Evolutionary conservation across 768 basidiomycete species (phyloP).

Genomic region (Plicaturopsis crispa): DNA sequence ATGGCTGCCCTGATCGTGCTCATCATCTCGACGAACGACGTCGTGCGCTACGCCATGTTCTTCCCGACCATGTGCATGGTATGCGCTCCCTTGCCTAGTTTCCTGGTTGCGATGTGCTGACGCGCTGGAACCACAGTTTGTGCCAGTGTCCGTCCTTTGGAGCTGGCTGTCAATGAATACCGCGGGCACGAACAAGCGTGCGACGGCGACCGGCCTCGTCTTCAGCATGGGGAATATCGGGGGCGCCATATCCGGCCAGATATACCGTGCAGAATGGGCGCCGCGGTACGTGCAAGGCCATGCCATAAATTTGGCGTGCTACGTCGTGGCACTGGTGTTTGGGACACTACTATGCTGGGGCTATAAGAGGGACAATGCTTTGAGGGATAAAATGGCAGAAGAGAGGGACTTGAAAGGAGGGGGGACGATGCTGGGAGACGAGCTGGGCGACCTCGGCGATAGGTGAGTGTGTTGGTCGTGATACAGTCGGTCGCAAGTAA

Average conservation of each 20-base stretch:
- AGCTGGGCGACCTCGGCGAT: too few species aligned
- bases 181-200: conserved; percentile 14
- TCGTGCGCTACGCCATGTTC: conserved; percentile 24
- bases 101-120: background rate
- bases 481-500: too few species aligned
- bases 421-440: too few species aligned
- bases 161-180: conserved; percentile 8
- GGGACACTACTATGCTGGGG: too few species aligned
- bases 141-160: background rate
- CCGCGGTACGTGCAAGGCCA: conserved; percentile 26
- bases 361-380: too few species aligned
- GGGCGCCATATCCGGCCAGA: conserved; percentile 11
- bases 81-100: conserved; percentile 6
- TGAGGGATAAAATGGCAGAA: too few species aligned
- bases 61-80: conserved; percentile 25
- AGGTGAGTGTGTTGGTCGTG: too few species aligned
- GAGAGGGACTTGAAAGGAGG: too few species aligned
- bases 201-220: conserved; percentile 21
- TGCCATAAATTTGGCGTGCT: too few species aligned
- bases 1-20: conserved; percentile 21
- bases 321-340: too few species aligned
- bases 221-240: conserved; percentile 24
- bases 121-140: background rate
- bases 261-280: conserved; percentile 21
- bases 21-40: conserved; percentile 17